Conservation (phyloP, 139 green algal genomes). For the Coelastrella sp. region DNA sequence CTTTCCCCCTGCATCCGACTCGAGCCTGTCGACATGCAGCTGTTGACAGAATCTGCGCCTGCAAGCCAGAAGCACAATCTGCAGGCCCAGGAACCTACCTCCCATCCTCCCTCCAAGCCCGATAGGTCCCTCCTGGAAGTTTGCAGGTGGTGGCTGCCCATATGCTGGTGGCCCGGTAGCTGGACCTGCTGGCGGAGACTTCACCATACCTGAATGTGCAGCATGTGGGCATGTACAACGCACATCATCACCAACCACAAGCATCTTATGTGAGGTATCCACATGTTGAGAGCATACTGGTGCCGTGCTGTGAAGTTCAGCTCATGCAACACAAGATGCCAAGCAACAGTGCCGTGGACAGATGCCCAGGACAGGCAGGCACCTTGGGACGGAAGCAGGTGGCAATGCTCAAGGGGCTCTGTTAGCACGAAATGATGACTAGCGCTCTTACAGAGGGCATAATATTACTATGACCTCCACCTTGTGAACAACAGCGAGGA, state of each 20-base stretch:
- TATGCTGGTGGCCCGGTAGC: conserved; percentile 18
- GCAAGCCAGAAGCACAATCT: not conserved
- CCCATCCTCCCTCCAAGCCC: conserved; percentile 15
- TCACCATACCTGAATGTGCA: conserved; percentile 55
- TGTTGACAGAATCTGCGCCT: too few relatives aligned
- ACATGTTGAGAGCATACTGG: not conserved
- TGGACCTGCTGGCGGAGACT: conserved; percentile 37
- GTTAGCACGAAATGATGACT: too few relatives aligned
- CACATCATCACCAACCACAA: too few relatives aligned
- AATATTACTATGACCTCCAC: too few relatives aligned
- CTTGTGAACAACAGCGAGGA: too few relatives aligned
- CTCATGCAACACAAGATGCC: not conserved
- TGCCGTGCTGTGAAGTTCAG: not conserved
- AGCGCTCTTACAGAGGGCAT: too few relatives aligned
- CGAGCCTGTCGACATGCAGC: too few relatives aligned
- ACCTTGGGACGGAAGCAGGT: too few relatives aligned
- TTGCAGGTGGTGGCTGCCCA: conserved; percentile 31
- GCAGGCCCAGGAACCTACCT: not conserved
- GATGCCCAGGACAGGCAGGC: too few relatives aligned
- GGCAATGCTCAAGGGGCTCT: too few relatives aligned
- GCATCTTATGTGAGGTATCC: too few relatives aligned
- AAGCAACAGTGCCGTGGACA: not conserved
- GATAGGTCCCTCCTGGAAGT: conserved; percentile 28
- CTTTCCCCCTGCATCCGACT: too few relatives aligned
- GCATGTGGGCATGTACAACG: not conserved